phyloP scores from a whole-genome alignment of 1,139 yeast genomes.

The Candida tunisiensis region DNA sequence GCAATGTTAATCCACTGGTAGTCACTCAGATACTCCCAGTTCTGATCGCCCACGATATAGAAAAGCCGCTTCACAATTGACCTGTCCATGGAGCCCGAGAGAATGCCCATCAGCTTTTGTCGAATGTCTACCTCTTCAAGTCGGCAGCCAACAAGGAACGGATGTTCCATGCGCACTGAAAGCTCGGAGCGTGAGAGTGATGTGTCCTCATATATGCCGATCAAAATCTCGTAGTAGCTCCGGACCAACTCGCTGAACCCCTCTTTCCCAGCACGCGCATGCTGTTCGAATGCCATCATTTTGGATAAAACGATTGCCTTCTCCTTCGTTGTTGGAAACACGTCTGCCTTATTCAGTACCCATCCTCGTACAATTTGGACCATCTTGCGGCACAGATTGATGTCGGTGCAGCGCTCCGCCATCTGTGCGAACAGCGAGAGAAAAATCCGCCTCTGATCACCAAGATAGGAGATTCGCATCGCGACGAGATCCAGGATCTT shows the following conservation, averaged over 20 bases:
- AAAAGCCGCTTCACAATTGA: conserved; percentile 67
- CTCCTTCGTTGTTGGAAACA: conserved; percentile 90
- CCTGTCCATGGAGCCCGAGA: conserved; percentile 65
- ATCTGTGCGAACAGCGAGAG: conserved; percentile 74
- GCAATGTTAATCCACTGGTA: conserved; percentile 95
- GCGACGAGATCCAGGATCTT: conserved; percentile 67
- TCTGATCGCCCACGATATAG: conserved; percentile 80
- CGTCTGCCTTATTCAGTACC: conserved; percentile 73
- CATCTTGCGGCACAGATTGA: conserved; percentile 55
- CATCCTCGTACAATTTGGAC: conserved; percentile 68
- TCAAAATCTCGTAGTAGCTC: conserved; percentile 71
- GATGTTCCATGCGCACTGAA: conserved; percentile 92
- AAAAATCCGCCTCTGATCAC: conserved; percentile 86
- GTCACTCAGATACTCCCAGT: conserved; percentile 91
- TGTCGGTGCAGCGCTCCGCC: conserved; percentile 77
- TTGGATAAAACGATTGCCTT: conserved; percentile 89
- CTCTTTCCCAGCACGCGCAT: no score
- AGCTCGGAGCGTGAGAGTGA: conserved; percentile 71
- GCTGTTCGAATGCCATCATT: conserved; percentile 84
- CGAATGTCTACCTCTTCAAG: conserved; percentile 65
- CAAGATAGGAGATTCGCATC: conserved; percentile 64
- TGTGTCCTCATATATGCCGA: conserved; percentile 76
- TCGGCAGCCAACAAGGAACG: conserved; percentile 87
- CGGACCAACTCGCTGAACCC: conserved; percentile 71
- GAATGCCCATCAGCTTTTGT: conserved; percentile 59